A percentile compares a stretch with the other conserved stretches of the same genome.
phyloP scores from a whole-genome alignment of 495 filamentous ascomycete genomes.

The Penicillium antarcticum region DNA sequence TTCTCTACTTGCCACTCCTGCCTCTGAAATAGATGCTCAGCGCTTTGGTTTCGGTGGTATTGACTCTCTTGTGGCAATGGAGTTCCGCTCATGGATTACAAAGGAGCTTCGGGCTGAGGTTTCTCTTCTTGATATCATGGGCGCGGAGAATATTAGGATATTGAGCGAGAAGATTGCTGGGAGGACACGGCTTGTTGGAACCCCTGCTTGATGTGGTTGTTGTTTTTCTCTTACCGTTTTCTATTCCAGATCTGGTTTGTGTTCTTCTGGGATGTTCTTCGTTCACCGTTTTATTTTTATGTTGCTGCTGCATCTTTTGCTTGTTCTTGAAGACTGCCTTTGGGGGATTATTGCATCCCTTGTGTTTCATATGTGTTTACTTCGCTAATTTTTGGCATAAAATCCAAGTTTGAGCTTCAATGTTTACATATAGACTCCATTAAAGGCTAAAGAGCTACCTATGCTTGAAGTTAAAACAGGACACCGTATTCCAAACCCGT shows the following conservation, averaged over 20 bases:
- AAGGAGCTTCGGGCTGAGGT: conserved; percentile 35
- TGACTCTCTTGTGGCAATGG: conserved; percentile 47
- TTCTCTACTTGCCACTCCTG: conserved; percentile 27
- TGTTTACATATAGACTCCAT: neutral
- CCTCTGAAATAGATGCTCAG: conserved; percentile 37
- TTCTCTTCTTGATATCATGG: conserved; percentile 38
- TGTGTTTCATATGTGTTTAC: no score
- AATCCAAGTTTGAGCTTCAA: neutral
- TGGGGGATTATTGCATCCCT: no score
- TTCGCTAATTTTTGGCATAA: no score
- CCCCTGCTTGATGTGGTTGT: neutral
- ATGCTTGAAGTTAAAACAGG: neutral
- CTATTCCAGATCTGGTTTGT: neutral
- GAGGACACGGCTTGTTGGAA: conserved; percentile 6
- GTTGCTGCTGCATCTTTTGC: neutral
- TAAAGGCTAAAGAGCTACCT: no score
- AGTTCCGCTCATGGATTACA: conserved; percentile 44
- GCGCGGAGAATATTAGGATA: conserved; percentile 20
- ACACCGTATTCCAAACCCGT: neutral
- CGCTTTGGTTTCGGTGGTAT: conserved; percentile 33
- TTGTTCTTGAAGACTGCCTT: neutral
- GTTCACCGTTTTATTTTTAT: neutral
- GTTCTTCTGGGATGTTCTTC: neutral
- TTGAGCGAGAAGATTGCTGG: conserved; percentile 24
- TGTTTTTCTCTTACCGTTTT: no score